Base-by-base conservation (phyloP, 75 land plant species). In the Gnetum montanum region DNA sequence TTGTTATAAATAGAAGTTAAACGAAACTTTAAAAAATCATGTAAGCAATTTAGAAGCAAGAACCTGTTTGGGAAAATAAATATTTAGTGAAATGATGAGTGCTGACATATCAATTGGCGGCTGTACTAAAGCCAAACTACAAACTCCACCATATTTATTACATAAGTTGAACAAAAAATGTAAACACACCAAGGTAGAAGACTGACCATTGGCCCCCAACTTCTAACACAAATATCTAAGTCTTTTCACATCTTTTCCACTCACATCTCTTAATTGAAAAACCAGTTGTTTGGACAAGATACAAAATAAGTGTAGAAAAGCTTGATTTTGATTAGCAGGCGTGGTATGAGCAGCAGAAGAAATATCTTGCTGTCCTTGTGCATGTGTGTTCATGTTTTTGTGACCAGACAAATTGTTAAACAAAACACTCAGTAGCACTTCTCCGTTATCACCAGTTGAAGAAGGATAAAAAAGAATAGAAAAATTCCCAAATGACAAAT, bases 381-480 rank as follows among this genome's bases (percentile, higher is more conserved):
- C 49, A n/a, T n/a, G 51, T 25, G 52, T 45, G 15, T 48, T 43
- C 20, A 8, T 44, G 2, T 3, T 38, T 44, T 72, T 72, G 59
- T 34, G 61, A 8, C 69, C 46, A 33, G 26, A 52, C 34, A n/a
- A n/a, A n/a, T 47, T 67, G 46, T 65, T 61, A 60, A 78, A 43
- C 34, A 49, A 34, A 8, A 85, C 66, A 31, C 83, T 66, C 59
- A 89, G 26, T 41, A 85, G 55, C 6, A 80, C 64, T 57, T 54
- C 18, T 2, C 81, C 70, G 31, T 72, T 68, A 37, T 48, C 70
- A 48, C 71, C 78, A 18, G 34, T 40, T 2, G 74, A 62, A 8
- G 24, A 49, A 8, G 90, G 91, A 67, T 90, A 83, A 70, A 75
- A 80, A 27, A 90, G 58, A 19, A 82, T 56, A 33, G 84, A 76